Conservation (phyloP, 2,329 filamentous ascomycete species). For the Sordariomycetes sp. region DNA sequence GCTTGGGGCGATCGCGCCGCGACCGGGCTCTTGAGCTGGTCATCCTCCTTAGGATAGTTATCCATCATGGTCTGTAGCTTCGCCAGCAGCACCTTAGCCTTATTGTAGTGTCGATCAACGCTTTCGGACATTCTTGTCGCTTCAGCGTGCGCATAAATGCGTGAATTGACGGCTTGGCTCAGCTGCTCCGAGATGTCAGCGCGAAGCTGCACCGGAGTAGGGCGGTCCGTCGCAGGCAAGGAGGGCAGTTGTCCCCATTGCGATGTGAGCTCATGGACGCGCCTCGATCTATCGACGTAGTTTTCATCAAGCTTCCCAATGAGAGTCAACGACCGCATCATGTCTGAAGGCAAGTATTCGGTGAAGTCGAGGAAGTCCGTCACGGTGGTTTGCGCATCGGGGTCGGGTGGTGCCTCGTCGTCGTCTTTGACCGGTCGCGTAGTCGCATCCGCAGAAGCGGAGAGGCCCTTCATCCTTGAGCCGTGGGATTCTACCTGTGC, state of each 20-base stretch:
- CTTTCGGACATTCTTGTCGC: constrained; percentile 55
- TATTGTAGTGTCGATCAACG: constrained; percentile 51
- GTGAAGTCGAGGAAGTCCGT: constrained; percentile 63
- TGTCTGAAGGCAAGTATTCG: constrained; percentile 60
- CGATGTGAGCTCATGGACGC: constrained; percentile 46
- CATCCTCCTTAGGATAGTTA: constrained; percentile 45
- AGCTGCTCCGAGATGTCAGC: constrained; percentile 52
- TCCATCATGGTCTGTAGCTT: constrained; percentile 53
- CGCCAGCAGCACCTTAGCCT: constrained; percentile 46
- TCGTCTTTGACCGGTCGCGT: constrained; percentile 24
- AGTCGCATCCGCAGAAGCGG: background rate
- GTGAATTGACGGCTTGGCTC: constrained; percentile 42
- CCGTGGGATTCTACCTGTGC: no score
- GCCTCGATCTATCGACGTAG: constrained; percentile 45
- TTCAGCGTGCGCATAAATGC: constrained; percentile 52
- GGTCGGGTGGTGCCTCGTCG: constrained; percentile 47
- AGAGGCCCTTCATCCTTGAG: no score
- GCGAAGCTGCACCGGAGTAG: constrained; percentile 40
- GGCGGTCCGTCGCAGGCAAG: constrained; percentile 35
- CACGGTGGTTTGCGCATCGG: constrained; percentile 60
- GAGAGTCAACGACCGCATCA: constrained; percentile 55
- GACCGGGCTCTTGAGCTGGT: constrained; percentile 36
- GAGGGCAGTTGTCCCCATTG: constrained; percentile 47
- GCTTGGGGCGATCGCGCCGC: constrained; percentile 44
- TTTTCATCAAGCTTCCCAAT: constrained; percentile 54